Evolutionary conservation across 768 basidiomycete species (phyloP).

Genomic region (Auricularia heimuer): DNA sequence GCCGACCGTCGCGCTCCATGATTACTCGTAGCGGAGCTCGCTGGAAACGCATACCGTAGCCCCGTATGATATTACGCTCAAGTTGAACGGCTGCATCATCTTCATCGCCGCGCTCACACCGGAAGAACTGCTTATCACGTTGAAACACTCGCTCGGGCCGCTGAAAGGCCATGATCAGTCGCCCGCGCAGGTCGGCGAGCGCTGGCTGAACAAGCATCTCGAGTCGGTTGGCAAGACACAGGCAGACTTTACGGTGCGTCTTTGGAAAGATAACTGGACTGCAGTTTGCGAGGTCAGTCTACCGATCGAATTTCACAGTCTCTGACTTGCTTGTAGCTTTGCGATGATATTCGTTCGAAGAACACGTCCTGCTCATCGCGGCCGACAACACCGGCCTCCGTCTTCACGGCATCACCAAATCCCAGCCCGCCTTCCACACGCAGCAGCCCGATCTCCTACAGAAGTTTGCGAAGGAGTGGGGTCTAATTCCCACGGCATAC

Average conservation of each 20-base stretch:
- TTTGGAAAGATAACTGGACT: constrained; percentile 82
- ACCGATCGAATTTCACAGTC: constrained; percentile 11
- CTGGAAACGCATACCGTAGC: constrained; percentile 58
- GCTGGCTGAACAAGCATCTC: constrained; percentile 71
- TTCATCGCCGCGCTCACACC: constrained; percentile 81
- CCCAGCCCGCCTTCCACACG: constrained; percentile 57
- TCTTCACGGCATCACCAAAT: constrained; percentile 81
- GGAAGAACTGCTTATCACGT: constrained; percentile 69
- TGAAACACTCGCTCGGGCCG: constrained; percentile 82
- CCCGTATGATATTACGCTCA: constrained; percentile 81
- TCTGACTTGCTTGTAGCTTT: constrained; percentile 50
- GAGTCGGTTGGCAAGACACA: constrained; percentile 51
- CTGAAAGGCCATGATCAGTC: constrained; percentile 33
- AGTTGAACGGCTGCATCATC: constrained; percentile 96
- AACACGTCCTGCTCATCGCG: constrained; percentile 83
- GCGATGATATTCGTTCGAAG: constrained; percentile 90
- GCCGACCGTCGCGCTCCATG: not conserved
- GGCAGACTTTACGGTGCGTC: constrained; percentile 55
- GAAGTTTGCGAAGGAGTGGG: constrained; percentile 80
- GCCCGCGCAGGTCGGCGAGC: constrained; percentile 77
- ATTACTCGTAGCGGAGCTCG: constrained; percentile 52
- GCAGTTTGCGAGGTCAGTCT: constrained; percentile 74
- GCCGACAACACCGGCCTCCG: constrained; percentile 81
- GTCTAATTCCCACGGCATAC: constrained; percentile 73
- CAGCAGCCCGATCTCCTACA: constrained; percentile 58